Base-by-base conservation (phyloP, 2,329 filamentous ascomycete genomes). In the Pyrenophora tritici-repentis region DNA sequence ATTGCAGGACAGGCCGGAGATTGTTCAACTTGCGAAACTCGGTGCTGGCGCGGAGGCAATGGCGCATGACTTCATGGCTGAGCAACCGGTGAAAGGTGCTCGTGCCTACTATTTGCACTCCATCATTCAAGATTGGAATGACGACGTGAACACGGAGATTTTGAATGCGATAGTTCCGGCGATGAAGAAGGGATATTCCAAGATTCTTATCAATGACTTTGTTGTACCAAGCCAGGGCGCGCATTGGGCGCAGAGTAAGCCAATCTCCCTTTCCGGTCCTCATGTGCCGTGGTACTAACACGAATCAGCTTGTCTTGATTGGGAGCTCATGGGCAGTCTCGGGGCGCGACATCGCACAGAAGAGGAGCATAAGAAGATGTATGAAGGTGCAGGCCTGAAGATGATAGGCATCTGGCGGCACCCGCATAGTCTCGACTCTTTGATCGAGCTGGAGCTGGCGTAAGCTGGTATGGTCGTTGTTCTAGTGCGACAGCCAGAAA, bases 31-130 rank as follows among this genome's bases (percentile, higher is more conserved):
- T 6, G 65, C 71, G 9, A 44, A 58, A 6, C 29, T 61, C 0
- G 40, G 73, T 14, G 42, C 58, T 7, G 46, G 61, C 0, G 61
- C 72, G 5, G 63, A 71, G 37, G 45, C 18, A 2, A 71, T 71
- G 63, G 43, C 59, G 1, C 72, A 77, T 32, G 72, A 77, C 43
- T 76, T 67, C 38, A 22, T 66, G 37, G 63, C 58, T 3, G 54
- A 63, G 31, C 63, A 68, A 38, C 62, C 65, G 65, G 55, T 76
- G 0, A 71, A 74, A 62, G 73, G 55, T 16, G 65, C 65, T 2
- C 57, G 66, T 10, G 61, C 62, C 3, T 70, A 70, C 34, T 68
- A 58, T 40, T 47, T 70, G 0, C 62, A 67, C 40, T 63, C 58
- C 9, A 68, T 70, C 36, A 60, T 70, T 17, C 67, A 70, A 12